These are phyloP conservation scores for Penicillium hordei DNA, from an alignment of 2,329 filamentous ascomycete genomes.

Conservation along the genomic window DNA sequence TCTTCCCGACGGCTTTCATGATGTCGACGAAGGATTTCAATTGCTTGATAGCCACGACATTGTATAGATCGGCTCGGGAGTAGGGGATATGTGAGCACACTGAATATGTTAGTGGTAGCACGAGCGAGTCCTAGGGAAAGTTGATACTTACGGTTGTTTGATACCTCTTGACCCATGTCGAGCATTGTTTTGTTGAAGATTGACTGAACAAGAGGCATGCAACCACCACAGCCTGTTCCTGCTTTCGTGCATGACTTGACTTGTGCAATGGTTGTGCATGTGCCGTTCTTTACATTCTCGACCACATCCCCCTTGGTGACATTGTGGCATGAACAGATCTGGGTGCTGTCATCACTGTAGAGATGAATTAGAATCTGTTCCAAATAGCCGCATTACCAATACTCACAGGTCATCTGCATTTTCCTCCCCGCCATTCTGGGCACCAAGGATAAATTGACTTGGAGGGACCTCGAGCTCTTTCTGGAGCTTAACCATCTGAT, in stretches of 20 bases:
- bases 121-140: background rate
- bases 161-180: conserved; percentile 80
- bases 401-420: conserved; percentile 68
- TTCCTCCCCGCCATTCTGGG: conserved; percentile 71
- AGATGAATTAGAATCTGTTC: conserved; percentile 15
- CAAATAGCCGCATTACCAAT: background rate
- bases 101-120: conserved; percentile 20
- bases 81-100: conserved; percentile 81
- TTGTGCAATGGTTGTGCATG: conserved; percentile 76
- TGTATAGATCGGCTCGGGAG: conserved; percentile 84
- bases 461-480: conserved; percentile 76
- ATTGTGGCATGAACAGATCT: conserved; percentile 92
- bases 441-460: conserved; percentile 78
- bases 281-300: conserved; percentile 69
- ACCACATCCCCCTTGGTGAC: conserved; percentile 82
- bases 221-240: conserved; percentile 86
- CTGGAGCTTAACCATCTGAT: conserved; percentile 81
- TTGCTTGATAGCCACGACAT: conserved; percentile 80
- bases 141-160: conserved; percentile 61
- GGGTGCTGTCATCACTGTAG: conserved; percentile 69
- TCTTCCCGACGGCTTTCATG: conserved; percentile 74
- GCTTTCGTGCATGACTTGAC: conserved; percentile 90
- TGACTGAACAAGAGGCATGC: conserved; percentile 80
- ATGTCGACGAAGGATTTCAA: conserved; percentile 70
- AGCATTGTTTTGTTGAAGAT: conserved; percentile 91